Conservation (phyloP, 2,329 filamentous ascomycete species). For the Incumbomyces delicatus region DNA sequence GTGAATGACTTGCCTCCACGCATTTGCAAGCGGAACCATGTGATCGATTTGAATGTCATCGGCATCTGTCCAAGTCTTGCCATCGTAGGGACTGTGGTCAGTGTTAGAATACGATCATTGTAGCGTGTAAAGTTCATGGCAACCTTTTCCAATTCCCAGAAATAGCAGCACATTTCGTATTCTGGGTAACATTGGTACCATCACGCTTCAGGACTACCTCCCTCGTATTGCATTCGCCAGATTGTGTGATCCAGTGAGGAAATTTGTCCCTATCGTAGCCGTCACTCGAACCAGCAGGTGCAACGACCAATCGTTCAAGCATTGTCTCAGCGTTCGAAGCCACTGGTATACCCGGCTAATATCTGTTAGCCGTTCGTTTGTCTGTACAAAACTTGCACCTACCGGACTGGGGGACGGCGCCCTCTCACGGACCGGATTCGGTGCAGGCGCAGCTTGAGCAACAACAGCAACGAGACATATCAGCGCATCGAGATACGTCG, state of each 20-base stretch:
- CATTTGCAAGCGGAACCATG: conserved; percentile 69
- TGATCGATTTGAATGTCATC: conserved; percentile 74
- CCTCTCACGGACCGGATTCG: conserved; percentile 7
- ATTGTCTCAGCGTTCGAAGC: conserved; percentile 46
- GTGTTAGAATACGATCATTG: not conserved
- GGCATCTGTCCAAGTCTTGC: conserved; percentile 57
- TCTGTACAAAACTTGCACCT: not conserved
- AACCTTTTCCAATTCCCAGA: conserved; percentile 54
- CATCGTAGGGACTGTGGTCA: conserved; percentile 57
- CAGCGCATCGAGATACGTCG: too few relatives aligned
- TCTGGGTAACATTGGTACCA: conserved; percentile 52
- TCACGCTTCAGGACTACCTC: conserved; percentile 67
- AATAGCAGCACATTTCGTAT: conserved; percentile 51
- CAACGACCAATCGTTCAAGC: conserved; percentile 51
- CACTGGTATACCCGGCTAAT: conserved; percentile 49
- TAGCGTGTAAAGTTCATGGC: not conserved
- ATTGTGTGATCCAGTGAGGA: conserved; percentile 59
- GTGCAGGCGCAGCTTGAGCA: conserved; percentile 8
- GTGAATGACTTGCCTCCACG: conserved; percentile 51
- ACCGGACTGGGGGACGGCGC: conserved; percentile 8
- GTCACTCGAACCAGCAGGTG: conserved; percentile 43
- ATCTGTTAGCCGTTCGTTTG: not conserved
- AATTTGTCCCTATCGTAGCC: conserved; percentile 59
- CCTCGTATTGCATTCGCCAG: conserved; percentile 59
- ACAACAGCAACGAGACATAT: too few relatives aligned